Evolutionary conservation across 2,329 filamentous ascomycete genomes (phyloP).

Genomic region (Drechmeria coniospora): DNA sequence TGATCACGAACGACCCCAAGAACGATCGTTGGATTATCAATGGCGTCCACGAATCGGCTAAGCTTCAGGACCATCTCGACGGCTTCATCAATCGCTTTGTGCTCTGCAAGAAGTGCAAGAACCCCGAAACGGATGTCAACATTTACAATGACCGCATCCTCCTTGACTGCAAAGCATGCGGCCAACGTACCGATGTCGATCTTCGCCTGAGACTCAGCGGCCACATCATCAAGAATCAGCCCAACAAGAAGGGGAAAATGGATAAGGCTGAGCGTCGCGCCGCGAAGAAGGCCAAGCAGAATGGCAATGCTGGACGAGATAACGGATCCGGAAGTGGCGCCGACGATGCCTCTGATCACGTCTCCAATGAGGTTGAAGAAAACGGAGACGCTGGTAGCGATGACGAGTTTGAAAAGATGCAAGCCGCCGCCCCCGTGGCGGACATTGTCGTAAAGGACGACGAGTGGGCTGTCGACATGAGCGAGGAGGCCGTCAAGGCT

Average conservation of each 20-base stretch:
- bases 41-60: conserved; percentile 83
- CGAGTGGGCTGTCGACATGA: conserved; percentile 94
- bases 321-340: conserved; percentile 44
- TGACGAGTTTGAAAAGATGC: conserved; percentile 80
- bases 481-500: conserved; percentile 84
- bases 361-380: conserved; percentile 33
- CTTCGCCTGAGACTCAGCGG: conserved; percentile 88
- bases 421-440: conserved; percentile 35
- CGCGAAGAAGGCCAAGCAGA: conserved; percentile 76
- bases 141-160: conserved; percentile 88
- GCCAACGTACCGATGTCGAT: conserved; percentile 82
- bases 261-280: conserved; percentile 90
- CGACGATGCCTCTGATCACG: conserved; percentile 35
- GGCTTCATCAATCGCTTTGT: conserved; percentile 98
- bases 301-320: conserved; percentile 41
- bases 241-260: conserved; percentile 79
- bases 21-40: conserved; percentile 99
- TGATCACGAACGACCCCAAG: conserved; percentile 93
- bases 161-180: conserved; percentile 97
- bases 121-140: conserved; percentile 90
- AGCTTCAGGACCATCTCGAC: conserved; percentile 96
- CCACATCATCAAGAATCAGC: conserved; percentile 93
- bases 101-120: conserved; percentile 99
- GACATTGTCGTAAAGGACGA: conserved; percentile 62
- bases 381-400: conserved; percentile 64